These are phyloP conservation scores for Cordyceps javanica DNA, from an alignment of 2,329 filamentous ascomycete species.

Conservation along the genomic window DNA sequence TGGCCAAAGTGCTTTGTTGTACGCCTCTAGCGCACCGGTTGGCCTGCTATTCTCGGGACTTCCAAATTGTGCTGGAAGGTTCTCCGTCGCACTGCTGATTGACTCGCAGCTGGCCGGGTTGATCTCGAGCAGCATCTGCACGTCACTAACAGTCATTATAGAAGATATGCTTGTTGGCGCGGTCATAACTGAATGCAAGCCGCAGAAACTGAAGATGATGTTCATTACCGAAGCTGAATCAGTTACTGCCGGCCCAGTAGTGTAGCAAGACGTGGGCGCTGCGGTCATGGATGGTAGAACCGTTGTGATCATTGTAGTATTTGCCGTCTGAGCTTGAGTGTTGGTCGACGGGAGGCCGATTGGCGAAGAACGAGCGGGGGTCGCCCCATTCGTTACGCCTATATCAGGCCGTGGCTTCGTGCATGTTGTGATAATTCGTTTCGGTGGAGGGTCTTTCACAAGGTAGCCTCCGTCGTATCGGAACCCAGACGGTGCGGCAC, in stretches of 20 bases:
- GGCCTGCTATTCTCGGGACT: neutral
- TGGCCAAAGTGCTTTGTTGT: neutral
- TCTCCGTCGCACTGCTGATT: neutral
- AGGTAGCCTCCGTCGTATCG: neutral
- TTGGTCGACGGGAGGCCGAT: neutral
- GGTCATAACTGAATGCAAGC: neutral
- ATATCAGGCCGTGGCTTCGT: neutral
- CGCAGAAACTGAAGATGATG: neutral
- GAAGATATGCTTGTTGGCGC: neutral
- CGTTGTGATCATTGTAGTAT: neutral
- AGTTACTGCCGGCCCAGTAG: neutral
- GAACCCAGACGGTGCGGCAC: neutral
- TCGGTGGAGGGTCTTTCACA: neutral
- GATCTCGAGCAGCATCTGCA: neutral
- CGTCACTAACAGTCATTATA: neutral
- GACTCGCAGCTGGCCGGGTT: neutral
- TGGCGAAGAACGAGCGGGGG: slow-evolving; percentile 38
- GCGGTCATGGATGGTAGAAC: neutral
- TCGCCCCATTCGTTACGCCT: slow-evolving; percentile 81
- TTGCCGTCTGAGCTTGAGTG: neutral
- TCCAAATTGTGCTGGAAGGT: neutral
- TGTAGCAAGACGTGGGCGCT: neutral
- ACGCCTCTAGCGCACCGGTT: neutral
- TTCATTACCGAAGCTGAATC: neutral
- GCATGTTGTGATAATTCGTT: neutral